These are phyloP conservation scores for Alternaria metachromatica DNA, from an alignment of 2,329 filamentous ascomycete genomes.

Conservation along the genomic window DNA sequence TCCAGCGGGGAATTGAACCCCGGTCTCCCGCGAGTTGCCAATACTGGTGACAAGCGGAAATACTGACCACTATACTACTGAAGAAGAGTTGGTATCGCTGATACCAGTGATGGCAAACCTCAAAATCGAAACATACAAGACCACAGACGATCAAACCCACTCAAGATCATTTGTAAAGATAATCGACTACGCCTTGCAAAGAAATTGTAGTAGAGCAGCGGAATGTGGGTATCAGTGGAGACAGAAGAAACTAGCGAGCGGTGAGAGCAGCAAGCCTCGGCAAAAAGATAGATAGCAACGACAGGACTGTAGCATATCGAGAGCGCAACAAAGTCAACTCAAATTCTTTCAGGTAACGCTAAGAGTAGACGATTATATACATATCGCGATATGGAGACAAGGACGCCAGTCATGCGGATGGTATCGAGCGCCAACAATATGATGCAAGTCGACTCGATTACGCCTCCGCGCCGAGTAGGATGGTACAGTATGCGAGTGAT, in stretches of 20 bases:
- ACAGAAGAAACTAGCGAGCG: constrained; percentile 1
- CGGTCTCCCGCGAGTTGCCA: background rate
- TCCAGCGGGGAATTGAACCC: constrained; percentile 3
- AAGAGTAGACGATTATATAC: constrained; percentile 9
- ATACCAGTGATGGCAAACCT: background rate
- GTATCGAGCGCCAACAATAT: constrained; percentile 16
- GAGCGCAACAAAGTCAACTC: background rate
- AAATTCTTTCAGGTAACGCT: background rate
- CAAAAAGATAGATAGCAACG: background rate
- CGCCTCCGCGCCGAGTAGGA: constrained; percentile 5
- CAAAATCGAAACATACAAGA: too few species aligned
- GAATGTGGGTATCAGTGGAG: background rate
- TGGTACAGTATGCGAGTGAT: constrained; percentile 4
- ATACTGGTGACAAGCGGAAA: background rate
- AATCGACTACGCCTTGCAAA: background rate
- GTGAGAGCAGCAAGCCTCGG: background rate
- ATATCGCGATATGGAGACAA: constrained; percentile 6
- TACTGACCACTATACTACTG: constrained; percentile 5
- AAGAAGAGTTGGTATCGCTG: background rate
- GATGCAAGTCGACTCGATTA: constrained; percentile 9
- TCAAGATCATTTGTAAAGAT: background rate
- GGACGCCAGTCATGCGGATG: constrained; percentile 8
- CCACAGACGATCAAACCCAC: background rate
- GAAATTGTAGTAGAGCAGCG: background rate
- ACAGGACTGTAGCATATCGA: background rate